A percentile compares a stretch with the other conserved stretches of the same genome.
Evolutionary conservation across 805 yeast species (phyloP).

Genomic region (Pichia californica): DNA sequence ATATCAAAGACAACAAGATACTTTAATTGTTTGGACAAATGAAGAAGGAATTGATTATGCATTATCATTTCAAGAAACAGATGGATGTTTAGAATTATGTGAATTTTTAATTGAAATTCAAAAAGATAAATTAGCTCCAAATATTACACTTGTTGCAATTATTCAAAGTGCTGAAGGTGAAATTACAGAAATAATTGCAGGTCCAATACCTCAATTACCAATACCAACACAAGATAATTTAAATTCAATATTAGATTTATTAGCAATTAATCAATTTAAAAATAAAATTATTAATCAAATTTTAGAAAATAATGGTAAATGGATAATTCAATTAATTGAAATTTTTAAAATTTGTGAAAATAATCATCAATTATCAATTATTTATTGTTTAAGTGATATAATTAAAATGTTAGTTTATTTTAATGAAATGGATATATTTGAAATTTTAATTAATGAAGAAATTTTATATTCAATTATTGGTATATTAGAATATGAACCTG

Average conservation of each 20-base stretch:
- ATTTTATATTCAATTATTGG: constrained; percentile 60
- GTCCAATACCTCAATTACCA: constrained; percentile 68
- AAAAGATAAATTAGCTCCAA: constrained; percentile 45
- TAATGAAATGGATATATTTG: constrained; percentile 61
- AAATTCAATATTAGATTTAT: constrained; percentile 43
- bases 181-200: constrained; percentile 70
- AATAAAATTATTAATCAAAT: constrained; percentile 47
- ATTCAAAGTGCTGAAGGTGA: constrained; percentile 42
- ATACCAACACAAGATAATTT: constrained; percentile 48
- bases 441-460: constrained; percentile 48
- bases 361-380: constrained; percentile 41
- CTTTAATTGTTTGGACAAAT: constrained; percentile 92
- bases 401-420: constrained; percentile 64
- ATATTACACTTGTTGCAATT: constrained; percentile 70
- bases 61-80: constrained; percentile 83
- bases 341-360: constrained; percentile 54
- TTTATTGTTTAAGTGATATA: constrained; percentile 67
- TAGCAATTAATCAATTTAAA: constrained; percentile 32
- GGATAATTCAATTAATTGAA: constrained; percentile 41
- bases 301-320: constrained; percentile 40
- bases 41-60: constrained; percentile 68
- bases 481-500: constrained; percentile 85
- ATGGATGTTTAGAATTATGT: constrained; percentile 80
- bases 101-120: constrained; percentile 72
- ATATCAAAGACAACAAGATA: constrained; percentile 91